Base-by-base conservation (phyloP, 2,329 filamentous ascomycete genomes). In the Microdochium bolleyi region DNA sequence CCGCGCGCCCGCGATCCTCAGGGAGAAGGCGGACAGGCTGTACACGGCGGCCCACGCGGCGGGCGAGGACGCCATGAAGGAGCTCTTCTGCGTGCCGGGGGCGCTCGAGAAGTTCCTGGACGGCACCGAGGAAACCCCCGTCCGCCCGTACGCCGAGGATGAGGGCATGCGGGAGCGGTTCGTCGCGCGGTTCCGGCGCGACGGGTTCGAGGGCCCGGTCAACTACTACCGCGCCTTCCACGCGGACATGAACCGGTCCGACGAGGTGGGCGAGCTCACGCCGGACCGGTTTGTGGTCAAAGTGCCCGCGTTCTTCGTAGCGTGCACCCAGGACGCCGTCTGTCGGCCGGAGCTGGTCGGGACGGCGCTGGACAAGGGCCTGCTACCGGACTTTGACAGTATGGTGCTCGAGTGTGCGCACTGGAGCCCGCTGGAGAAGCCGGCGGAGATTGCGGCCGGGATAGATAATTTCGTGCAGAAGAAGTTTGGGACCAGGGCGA, bases 221-320 rank as follows among this genome's bases (percentile, higher is more conserved):
- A 64, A 66, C 54, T 73, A 67, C 60, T 74, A 73, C 54, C 60
- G 63, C 48, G 61, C 64, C 52, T 59, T 56, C 44, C 64, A 71
- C 48, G 54, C 61, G 24, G 57, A 62, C 27, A 56, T 56, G 24
- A 65, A 66, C 16, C 61, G 59, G 24, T 58, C 59, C 13, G 24
- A 68, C 8, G 60, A 62, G 0, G 48, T 53, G 11, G 56, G 55
- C 1, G 57, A 54, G 2, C 51, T 59, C 8, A 30, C 24, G 10
- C 24, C 25, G 9, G 48, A 49, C 48, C 9, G 48, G 24, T 27
- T 49, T 13, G 55, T 54, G 24, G 67, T 70, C 16, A 63, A 62
- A 22, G 67, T 72, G 27, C 71, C 71, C 1, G 51, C 64, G 48
- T 55, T 73, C 37, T 72, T 64, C 41, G 61, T 73, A 50, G 64